Evolutionary conservation across 1,284 basidiomycete species (phyloP).

Genomic region (Nidula niveotomentosa): DNA sequence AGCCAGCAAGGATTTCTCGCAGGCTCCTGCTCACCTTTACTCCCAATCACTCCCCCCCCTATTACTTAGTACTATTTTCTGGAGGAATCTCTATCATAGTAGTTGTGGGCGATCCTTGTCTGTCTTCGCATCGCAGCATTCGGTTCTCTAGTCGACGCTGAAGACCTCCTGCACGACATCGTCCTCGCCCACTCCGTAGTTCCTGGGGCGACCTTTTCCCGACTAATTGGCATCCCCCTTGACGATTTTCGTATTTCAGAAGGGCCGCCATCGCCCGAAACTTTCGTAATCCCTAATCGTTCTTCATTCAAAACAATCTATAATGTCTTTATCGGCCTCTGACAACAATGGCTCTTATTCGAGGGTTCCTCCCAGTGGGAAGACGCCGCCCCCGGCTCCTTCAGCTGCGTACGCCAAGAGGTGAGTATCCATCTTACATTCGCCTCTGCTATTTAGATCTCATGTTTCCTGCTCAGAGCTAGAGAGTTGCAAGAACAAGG

Average conservation of each 20-base stretch:
- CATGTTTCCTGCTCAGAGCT: conserved; percentile 47
- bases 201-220: conserved; percentile 30
- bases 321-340: conserved; percentile 86
- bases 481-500: conserved; percentile 75
- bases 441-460: conserved; percentile 9
- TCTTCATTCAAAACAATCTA: conserved; percentile 58
- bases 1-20: conserved; percentile 27
- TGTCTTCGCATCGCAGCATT: conserved; percentile 37
- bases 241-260: conserved; percentile 34
- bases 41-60: conserved; percentile 32
- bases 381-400: conserved; percentile 86
- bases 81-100: conserved; percentile 35
- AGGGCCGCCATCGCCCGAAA: conserved; percentile 37
- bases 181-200: conserved; percentile 17
- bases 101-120: conserved; percentile 35
- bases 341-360: conserved; percentile 77
- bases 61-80: conserved; percentile 40
- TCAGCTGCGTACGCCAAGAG: conserved; percentile 88
- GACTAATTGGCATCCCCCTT: conserved; percentile 45
- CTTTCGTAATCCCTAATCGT: conserved; percentile 83
- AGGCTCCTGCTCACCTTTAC: conserved; percentile 19
- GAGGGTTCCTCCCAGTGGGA: conserved; percentile 73
- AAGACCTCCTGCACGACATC: conserved; percentile 33
- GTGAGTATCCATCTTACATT: conserved; percentile 37
- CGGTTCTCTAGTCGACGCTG: conserved; percentile 21